A percentile compares a stretch with the other conserved stretches of the same genome.
These are phyloP conservation scores for Phylloporus scabripes DNA, from an alignment of 768 basidiomycete genomes.

Conservation along the genomic window DNA sequence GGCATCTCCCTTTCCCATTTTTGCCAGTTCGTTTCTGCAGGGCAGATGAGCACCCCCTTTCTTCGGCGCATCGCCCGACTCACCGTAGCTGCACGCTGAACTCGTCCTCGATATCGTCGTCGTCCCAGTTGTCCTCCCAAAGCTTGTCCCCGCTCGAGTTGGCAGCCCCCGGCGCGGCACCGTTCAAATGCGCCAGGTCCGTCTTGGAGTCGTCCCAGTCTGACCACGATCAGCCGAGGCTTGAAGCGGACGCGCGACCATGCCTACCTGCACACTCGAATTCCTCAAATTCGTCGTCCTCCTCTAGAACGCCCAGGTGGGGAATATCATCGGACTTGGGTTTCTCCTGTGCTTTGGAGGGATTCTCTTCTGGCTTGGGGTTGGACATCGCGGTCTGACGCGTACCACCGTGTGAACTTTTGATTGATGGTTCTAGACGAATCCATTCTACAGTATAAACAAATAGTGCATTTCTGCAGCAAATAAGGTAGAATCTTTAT, in stretches of 20 bases:
- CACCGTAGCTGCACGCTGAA: slow-evolving; percentile 94
- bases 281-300: slow-evolving; percentile 97
- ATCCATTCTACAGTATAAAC: too few relatives aligned
- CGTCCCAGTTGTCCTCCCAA: slow-evolving; percentile 99
- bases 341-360: slow-evolving; percentile 31
- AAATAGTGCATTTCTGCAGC: neutral
- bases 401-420: slow-evolving; percentile 23
- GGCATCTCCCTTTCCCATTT: slow-evolving; percentile 45
- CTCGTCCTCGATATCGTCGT: slow-evolving; percentile 97
- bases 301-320: slow-evolving; percentile 86
- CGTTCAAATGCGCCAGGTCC: slow-evolving; percentile 71
- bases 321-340: slow-evolving; percentile 44
- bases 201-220: slow-evolving; percentile 89
- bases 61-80: slow-evolving; percentile 18
- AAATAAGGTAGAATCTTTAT: slow-evolving; percentile 3
- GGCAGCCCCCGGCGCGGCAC: slow-evolving; percentile 66
- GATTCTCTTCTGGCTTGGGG: slow-evolving; percentile 37
- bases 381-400: slow-evolving; percentile 37
- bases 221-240: slow-evolving; percentile 23
- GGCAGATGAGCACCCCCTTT: neutral
- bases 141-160: slow-evolving; percentile 83
- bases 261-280: slow-evolving; percentile 75
- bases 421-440: too few relatives aligned
- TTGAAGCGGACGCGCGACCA: neutral
- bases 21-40: slow-evolving; percentile 57